Evolutionary conservation across 345 rosid genomes (phyloP), one percentile per base, ranked within the genome.

Genomic region (Draba incana): DNA sequence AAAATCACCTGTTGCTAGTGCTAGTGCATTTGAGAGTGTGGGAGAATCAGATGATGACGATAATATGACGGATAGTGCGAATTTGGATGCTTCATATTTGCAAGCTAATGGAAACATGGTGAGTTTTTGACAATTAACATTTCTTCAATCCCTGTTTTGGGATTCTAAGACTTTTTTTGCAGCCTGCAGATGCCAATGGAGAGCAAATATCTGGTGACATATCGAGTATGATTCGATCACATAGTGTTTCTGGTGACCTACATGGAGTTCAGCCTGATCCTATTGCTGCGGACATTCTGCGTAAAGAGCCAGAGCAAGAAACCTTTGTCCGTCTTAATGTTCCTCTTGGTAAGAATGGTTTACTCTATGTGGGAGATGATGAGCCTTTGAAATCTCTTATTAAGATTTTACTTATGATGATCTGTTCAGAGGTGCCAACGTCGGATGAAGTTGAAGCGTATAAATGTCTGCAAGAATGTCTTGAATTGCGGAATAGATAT

Each of bases 261-360:
- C 98, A 92, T 82, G 99, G 97, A 37, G 98, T 95, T 77, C 99
- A 86, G 78, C 98, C 99, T 24, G 94, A 95, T 82, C 99, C 98
- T 67, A 85, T 95, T 75, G 92, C 99, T 1, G 99, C 99, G 70
- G 99, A 95, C 75, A 89, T 95, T 81, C 80, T 95, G 42, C 87
- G 99, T 82, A 95, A 84, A 79, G 99, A 89, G 79, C 98, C 98
- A 3, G 99, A 95, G 84, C 98, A 95, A 0, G 99, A 92, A 74
- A 89, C 86, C 45, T 95, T 95, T 81, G 90, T 85, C 27, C 92
- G 89, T 48, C 98, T 95, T 61, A 82, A 70, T 58, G 85, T 95
- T 66, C 70, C 68, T 60, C 99, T 96, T 23, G 78, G 72, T 96
- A 94, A 89, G 84, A 68, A 33, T 64, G 38, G 14, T 58, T 64